Base-by-base conservation (phyloP, 2,329 filamentous ascomycete species). In the Colletotrichum melonis region DNA sequence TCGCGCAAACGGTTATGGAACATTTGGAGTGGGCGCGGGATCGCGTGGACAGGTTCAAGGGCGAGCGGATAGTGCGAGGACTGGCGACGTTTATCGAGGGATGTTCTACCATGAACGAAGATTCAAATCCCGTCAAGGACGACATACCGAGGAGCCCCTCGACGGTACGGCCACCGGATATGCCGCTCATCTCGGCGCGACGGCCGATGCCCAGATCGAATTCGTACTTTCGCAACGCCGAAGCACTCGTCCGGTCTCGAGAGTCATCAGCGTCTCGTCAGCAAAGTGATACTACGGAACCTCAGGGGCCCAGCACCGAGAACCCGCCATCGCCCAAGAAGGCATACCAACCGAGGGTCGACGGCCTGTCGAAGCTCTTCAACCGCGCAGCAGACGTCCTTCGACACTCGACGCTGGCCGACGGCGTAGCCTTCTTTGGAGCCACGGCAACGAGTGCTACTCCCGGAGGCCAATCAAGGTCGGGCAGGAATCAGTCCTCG, bases 21-120 rank as follows among this genome's bases (percentile, higher is more conserved):
- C 91, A 92, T 70, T 79, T 93, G 9, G 90, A 91, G 80, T 88
- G 85, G 83, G 88, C 83, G 57, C 85, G 86, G 75, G 85, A 83
- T 74, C 86, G 82, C 66, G 88, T 84, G 68, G 89, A 87, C 76
- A 88, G 86, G 76, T 86, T 83, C 76, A 86, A 85, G 76, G 88
- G 84, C 54, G 89, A 86, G 74, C 86, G 84, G 76, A 91, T 88
- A 81, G 87, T 87, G 54, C 84, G 87, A 19, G 88, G 88, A 0
- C 80, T 91, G 12, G 88, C 86, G 3, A 82, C 84, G 22, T 91
- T 90, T 67, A 87, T 89, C 7, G 88, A 89, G 70, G 86, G 86
- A 5, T 87, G 84, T 69, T 85, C 84, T 4, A 74, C 77, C 5
- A 30, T 72, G 26, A 66, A 28, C 22, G 72, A 73, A 14, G 72